Base-by-base conservation (phyloP, 345 rosid genomes). In the Dimocarpus longan region DNA sequence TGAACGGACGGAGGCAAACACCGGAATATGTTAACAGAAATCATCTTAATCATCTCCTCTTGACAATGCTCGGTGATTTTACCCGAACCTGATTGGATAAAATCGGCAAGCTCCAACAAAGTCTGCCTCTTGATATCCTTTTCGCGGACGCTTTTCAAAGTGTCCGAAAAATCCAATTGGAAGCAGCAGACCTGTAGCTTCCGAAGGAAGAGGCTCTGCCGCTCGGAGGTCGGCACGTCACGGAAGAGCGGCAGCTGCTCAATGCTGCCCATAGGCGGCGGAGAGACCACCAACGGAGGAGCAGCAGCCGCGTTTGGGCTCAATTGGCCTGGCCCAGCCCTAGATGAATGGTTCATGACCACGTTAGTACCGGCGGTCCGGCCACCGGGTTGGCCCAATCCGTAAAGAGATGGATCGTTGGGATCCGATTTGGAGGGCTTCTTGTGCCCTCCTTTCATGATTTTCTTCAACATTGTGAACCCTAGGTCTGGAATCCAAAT, bases 41-140 rank as follows among this genome's bases (percentile, higher is more conserved):
- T 84, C 96, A 93, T 94, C 74, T 79, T 91, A 16, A 94, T 86
- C 97, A 93, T 88, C 82, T 91, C 93, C 80, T 90, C 96, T 43
- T 94, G 98, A 79, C 96, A 93, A 71, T 59, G 44, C 77, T 93
- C 97, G 3, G 85, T 86, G 72, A 94, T 84, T 78, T 86, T 94
- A 66, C 92, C 87, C 3, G 96, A 84, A 24, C 95, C 95, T 3
- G 96, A 90, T 79, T 94, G 98, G 21, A 93, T 90, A 72, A 86
- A 88, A 84, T 93, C 98, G 28, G 91, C 90, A 0, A 94, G 90
- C 79, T 94, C 97, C 77, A 93, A 15, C 42, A 94, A 85, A 1
- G 96, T 88, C 68, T 91, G 96, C 75, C 98, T 80, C 75, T 94
- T 94, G 63, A 94, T 90, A 85, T 94, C 98, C 87, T 93, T 94